Base-by-base conservation (phyloP, 371 early-diverging fungal genomes). In the Zopfochytrium polystomum region DNA sequence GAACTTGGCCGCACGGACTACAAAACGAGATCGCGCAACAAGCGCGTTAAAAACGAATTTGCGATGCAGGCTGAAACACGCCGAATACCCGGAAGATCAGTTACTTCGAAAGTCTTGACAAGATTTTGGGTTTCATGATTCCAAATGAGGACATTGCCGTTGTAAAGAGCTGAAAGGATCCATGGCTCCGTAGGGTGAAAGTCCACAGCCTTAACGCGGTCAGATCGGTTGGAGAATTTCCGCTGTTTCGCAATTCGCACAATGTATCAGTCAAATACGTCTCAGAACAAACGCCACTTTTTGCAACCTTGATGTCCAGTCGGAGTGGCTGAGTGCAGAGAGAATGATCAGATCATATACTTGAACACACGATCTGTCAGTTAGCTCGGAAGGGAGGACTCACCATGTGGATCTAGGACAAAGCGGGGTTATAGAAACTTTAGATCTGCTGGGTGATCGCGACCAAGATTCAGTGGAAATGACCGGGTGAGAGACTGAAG, bases 171-270 rank as follows among this genome's bases (percentile, higher is more conserved):
- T 26, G 94, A 89, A 54, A 99, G 80, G 43, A 99, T 82, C 98
- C 98, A 99, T 35, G 99, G 99, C 73, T 99, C 95, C 26, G 96
- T 93, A 20, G 99, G 99, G 78, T 99, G 99, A 73, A 98, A 91
- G 79, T 99, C 99, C 58, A 99, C 86, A 60, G 92, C 89, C 80
- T 98, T 98, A 58, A 98, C 97, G 72, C 98, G 89, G 76, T 94
- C 95, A 27, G 95, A 93, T 67, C 91, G 89, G 68, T 90, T 86
- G 47, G 80, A 76, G 15, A 81, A 73, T 62, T 79, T 80, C 55
- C 80, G 62, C 81, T 81, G 62, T 29, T 7, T 38, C 7, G 30
- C 22, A 32, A 50, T 56, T 6, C 20, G 29, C 18, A 27, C 13
- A 9, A 22, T n/a, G 46, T 22, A 27, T 31, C 18, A 29, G 2